Percentiles rank a stretch among this genome's conserved stretches.
These are phyloP conservation scores for Wickerhamomyces sp. DNA, from an alignment of 1,139 yeast genomes.

Conservation along the genomic window DNA sequence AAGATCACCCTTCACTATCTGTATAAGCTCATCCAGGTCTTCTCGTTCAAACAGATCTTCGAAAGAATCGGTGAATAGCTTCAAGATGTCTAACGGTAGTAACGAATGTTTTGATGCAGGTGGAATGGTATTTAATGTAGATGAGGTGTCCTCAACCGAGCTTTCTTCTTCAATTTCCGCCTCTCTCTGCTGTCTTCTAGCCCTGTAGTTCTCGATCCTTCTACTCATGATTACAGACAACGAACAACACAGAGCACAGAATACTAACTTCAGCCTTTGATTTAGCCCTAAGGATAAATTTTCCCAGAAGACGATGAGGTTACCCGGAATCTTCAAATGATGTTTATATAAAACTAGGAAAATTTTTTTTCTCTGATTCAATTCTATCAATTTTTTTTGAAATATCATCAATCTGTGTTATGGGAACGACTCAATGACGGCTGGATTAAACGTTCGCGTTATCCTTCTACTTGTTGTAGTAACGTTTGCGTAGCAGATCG, in stretches of 20 bases:
- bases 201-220: conserved; percentile 15
- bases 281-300: no score
- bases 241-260: no score
- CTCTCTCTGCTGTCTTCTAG: conserved; percentile 6
- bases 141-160: background rate
- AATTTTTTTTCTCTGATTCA: background rate
- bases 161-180: conserved; percentile 5
- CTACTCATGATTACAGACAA: no score
- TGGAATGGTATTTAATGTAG: conserved; percentile 9
- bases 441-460: conserved; percentile 15
- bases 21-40: conserved; percentile 42
- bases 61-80: conserved; percentile 45
- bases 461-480: conserved; percentile 17
- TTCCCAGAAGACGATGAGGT: no score
- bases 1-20: conserved; percentile 62
- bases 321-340: background rate
- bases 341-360: background rate
- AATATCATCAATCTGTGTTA: conserved; percentile 21
- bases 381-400: background rate
- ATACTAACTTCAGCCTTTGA: no score
- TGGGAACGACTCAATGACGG: conserved; percentile 18
- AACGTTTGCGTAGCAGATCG: conserved; percentile 49
- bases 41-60: conserved; percentile 39
- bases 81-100: conserved; percentile 39
- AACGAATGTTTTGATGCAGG: conserved; percentile 20